Conservation (phyloP, 192 early-diverging fungal species). For the Backusella tuberculispora region DNA sequence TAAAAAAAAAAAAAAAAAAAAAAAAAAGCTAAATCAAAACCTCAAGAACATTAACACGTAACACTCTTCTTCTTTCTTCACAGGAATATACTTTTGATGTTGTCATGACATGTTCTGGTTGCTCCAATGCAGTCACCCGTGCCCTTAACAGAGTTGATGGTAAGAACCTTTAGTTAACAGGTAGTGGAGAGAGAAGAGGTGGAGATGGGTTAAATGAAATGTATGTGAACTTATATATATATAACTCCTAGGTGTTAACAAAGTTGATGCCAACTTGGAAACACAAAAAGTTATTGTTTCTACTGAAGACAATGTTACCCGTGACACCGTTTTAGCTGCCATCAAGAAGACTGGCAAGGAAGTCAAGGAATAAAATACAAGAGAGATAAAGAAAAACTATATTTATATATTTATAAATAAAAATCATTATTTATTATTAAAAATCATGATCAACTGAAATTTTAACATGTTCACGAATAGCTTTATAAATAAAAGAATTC, state of each 20-base stretch:
- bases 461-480: slow-evolving; percentile 10
- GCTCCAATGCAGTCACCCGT: slow-evolving; percentile 73
- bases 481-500: slow-evolving; percentile 12
- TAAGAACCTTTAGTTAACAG: no score
- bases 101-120: slow-evolving; percentile 80
- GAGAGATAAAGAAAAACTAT: not conserved
- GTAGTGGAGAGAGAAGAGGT: no score
- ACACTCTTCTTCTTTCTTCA: not conserved
- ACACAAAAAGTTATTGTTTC: slow-evolving; percentile 16
- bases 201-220: no score
- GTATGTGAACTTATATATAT: not conserved
- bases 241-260: slow-evolving; percentile 3
- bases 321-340: slow-evolving; percentile 2
- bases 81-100: slow-evolving; percentile 75
- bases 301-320: not conserved
- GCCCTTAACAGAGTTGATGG: slow-evolving; percentile 63
- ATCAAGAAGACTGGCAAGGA: slow-evolving; percentile 31
- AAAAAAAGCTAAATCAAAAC: no score
- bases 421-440: not conserved
- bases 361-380: slow-evolving; percentile 25
- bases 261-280: slow-evolving; percentile 1
- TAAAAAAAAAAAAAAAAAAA: not conserved
- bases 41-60: not conserved
- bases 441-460: not conserved
- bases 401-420: not conserved